phyloP scores from a whole-genome alignment of 169 alveolate genomes.

The Cryptosporidium baileyi region DNA sequence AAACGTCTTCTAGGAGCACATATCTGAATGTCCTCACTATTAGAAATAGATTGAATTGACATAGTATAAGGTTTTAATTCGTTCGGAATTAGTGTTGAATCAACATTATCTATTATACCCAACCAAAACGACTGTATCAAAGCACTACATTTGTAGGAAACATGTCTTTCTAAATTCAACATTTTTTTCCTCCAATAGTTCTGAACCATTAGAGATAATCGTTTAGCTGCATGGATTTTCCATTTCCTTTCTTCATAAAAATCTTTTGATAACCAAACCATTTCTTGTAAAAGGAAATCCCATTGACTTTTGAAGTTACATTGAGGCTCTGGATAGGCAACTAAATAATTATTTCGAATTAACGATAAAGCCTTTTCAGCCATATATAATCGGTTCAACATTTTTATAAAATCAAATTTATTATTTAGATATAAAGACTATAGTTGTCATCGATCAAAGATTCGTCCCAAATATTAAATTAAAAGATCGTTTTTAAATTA shows the following conservation, averaged over 20 bases:
- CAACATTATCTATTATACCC: constrained; percentile 44
- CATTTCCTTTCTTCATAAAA: constrained; percentile 80
- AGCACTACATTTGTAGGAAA: constrained; percentile 58
- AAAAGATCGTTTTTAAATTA: no score
- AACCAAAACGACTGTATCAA: constrained; percentile 70
- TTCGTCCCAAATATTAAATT: no score
- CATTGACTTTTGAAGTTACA: constrained; percentile 71
- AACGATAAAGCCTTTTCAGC: constrained; percentile 70
- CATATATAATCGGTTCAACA: constrained; percentile 65
- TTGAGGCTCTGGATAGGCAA: constrained; percentile 67
- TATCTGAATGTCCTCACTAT: constrained; percentile 17
- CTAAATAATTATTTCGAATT: constrained; percentile 21
- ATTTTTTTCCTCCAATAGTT: constrained; percentile 70
- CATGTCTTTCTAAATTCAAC: constrained; percentile 64
- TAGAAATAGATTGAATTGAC: background rate
- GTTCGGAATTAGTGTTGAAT: constrained; percentile 9
- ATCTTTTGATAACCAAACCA: constrained; percentile 81
- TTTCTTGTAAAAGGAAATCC: constrained; percentile 75
- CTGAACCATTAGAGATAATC: constrained; percentile 74
- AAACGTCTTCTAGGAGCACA: constrained; percentile 45
- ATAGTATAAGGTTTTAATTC: constrained; percentile 53
- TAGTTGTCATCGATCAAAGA: constrained; percentile 12
- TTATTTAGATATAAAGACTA: background rate
- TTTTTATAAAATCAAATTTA: constrained; percentile 5
- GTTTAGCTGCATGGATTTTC: constrained; percentile 78